A percentile compares a stretch with the other conserved stretches of the same genome.
phyloP scores from a whole-genome alignment of 1,139 yeast species.

The Hemisphaericaspora xylofermentans region DNA sequence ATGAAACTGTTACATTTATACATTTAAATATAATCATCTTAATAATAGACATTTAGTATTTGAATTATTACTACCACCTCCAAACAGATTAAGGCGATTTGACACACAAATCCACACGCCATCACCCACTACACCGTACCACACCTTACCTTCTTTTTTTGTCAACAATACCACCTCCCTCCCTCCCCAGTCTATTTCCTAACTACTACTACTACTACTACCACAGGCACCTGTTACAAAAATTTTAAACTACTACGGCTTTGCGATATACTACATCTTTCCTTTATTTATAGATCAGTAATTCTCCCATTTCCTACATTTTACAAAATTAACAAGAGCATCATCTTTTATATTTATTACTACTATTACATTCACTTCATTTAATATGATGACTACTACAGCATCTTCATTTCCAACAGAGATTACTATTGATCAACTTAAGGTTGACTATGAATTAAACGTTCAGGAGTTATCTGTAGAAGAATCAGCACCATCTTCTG shows the following conservation, averaged over 20 bases:
- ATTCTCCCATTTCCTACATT: not conserved
- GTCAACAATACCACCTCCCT: not conserved
- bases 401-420: not conserved
- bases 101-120: not conserved
- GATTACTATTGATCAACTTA: not conserved
- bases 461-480: slow-evolving; percentile 3
- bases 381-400: not conserved
- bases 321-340: not conserved
- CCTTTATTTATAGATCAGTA: slow-evolving; percentile 1
- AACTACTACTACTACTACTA: not conserved
- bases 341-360: not conserved
- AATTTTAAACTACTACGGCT: too few relatives aligned
- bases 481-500: slow-evolving; percentile 4
- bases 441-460: slow-evolving; percentile 1
- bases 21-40: too few relatives aligned
- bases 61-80: slow-evolving; percentile 1
- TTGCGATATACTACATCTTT: not conserved
- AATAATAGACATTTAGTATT: too few relatives aligned
- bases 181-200: not conserved
- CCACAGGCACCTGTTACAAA: too few relatives aligned
- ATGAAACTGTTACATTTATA: not conserved
- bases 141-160: not conserved
- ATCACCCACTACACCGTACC: not conserved
- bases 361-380: not conserved
- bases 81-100: not conserved